Percentiles rank a stretch among this genome's conserved stretches.
These are phyloP conservation scores for Colletotrichum cordylinicola DNA, from an alignment of 2,329 filamentous ascomycete species.

Conservation along the genomic window DNA sequence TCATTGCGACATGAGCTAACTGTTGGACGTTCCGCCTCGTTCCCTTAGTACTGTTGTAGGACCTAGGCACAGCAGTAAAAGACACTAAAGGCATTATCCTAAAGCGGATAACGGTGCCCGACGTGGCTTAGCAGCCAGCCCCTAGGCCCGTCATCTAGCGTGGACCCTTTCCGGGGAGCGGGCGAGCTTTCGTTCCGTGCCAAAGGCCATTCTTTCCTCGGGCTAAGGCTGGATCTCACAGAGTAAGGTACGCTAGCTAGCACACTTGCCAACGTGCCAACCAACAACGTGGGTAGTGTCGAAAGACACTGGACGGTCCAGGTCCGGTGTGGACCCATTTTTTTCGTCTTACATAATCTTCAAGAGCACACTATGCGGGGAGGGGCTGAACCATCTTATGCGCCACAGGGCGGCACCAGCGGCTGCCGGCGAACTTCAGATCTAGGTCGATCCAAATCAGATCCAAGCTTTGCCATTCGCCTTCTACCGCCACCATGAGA, in stretches of 20 bases:
- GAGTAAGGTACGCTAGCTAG: background rate
- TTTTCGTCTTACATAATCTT: background rate
- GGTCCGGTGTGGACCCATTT: background rate
- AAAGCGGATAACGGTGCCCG: background rate
- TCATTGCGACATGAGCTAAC: background rate
- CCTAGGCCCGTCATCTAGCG: background rate
- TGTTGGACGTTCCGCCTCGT: background rate
- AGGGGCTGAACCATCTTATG: background rate
- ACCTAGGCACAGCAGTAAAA: background rate
- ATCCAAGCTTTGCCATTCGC: background rate
- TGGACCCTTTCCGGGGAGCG: background rate
- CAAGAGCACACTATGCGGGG: background rate
- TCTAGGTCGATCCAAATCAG: background rate
- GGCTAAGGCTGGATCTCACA: background rate
- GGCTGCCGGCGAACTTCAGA: background rate
- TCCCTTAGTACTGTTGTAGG: background rate
- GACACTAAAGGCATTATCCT: background rate
- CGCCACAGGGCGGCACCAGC: background rate
- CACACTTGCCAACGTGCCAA: background rate
- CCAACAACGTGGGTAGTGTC: background rate
- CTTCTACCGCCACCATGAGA: background rate
- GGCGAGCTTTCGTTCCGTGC: background rate
- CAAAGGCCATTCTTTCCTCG: background rate
- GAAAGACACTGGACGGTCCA: background rate
- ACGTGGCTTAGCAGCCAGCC: background rate